Evolutionary conservation across 2,329 filamentous ascomycete species (phyloP).

Genomic region (Aureobasidium lini): DNA sequence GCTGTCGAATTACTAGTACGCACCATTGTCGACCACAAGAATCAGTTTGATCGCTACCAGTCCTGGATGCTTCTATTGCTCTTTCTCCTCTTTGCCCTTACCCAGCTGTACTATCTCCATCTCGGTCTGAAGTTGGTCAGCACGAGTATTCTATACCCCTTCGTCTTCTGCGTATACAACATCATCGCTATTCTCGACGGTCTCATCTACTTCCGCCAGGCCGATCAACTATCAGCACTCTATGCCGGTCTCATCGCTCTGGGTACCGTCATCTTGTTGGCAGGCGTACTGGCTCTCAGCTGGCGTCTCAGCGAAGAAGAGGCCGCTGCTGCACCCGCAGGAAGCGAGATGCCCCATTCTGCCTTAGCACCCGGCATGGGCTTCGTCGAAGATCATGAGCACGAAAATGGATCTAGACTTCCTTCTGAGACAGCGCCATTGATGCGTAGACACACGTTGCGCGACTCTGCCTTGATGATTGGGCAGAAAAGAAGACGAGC

Average conservation of each 20-base stretch:
- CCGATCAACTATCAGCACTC: conserved; percentile 65
- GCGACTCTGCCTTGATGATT: conserved; percentile 6
- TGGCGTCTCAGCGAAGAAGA: conserved; percentile 79
- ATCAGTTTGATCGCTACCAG: conserved; percentile 93
- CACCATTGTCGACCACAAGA: conserved; percentile 75
- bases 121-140: conserved; percentile 89
- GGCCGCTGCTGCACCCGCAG: conserved; percentile 44
- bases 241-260: conserved; percentile 76
- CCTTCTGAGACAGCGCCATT: conserved; percentile 17
- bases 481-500: conserved; percentile 21
- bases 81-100: conserved; percentile 73
- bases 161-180: conserved; percentile 98
- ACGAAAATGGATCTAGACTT: conserved; percentile 2
- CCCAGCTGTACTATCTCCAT: conserved; percentile 92
- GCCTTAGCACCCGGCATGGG: conserved; percentile 76
- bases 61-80: conserved; percentile 85
- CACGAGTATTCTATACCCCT: conserved; percentile 89
- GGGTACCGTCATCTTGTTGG: conserved; percentile 77
- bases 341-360: conserved; percentile 48
- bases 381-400: conserved; percentile 58
- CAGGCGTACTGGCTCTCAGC: conserved; percentile 82
- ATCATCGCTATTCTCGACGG: conserved; percentile 97
- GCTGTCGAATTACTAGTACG: conserved; percentile 88
- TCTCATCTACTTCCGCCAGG: conserved; percentile 92
- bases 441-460: conserved; percentile 7